Percentiles rank a stretch among this genome's conserved stretches.
These are phyloP conservation scores for Lepidium didymum DNA, from an alignment of 345 rosid genomes.

Conservation along the genomic window DNA sequence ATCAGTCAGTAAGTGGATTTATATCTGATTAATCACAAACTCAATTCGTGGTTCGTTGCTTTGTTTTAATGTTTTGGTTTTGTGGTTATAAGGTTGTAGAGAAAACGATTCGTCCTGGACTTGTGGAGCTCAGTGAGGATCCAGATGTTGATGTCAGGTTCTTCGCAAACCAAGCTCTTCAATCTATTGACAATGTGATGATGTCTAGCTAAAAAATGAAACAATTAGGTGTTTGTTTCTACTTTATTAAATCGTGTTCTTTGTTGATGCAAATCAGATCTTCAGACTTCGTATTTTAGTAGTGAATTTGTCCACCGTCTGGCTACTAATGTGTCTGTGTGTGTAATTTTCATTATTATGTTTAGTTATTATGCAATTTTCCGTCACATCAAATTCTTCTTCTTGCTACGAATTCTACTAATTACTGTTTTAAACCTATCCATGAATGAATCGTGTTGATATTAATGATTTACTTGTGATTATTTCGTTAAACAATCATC, in stretches of 20 bases:
- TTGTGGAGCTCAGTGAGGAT: constrained; percentile 87
- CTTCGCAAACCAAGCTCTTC: constrained; percentile 82
- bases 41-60: not conserved
- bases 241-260: not conserved
- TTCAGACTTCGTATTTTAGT: constrained; percentile 15
- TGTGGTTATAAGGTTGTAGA: constrained; percentile 54
- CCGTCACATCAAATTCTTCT: not conserved
- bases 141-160: constrained; percentile 94
- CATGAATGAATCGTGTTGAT: not conserved
- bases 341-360: not conserved
- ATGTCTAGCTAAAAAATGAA: constrained; percentile 58
- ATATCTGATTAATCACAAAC: not conserved
- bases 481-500: too few species aligned
- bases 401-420: not conserved
- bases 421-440: not conserved
- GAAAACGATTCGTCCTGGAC: constrained; percentile 73
- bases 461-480: too few species aligned
- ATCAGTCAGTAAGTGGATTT: constrained; percentile 59
- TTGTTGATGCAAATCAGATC: not conserved
- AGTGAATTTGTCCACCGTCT: too few species aligned
- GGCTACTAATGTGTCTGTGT: not conserved
- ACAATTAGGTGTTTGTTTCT: not conserved
- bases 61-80: not conserved
- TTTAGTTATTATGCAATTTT: not conserved
- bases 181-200: constrained; percentile 66